A percentile compares a stretch with the other conserved stretches of the same genome.
These are phyloP conservation scores for Fusarium succisae DNA, from an alignment of 2,329 filamentous ascomycete genomes.

Conservation along the genomic window DNA sequence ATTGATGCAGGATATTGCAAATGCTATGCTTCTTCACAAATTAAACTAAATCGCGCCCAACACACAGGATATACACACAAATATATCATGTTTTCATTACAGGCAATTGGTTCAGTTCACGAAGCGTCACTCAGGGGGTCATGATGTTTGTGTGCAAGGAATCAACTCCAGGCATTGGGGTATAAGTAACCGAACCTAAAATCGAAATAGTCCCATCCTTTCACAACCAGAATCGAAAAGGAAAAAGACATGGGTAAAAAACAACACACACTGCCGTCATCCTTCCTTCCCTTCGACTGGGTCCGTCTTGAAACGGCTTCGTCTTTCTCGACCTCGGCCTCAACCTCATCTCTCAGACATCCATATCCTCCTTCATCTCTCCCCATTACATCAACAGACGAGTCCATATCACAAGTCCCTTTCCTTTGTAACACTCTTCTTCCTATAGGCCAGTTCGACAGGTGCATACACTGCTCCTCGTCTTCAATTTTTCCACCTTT, in stretches of 20 bases:
- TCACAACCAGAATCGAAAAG: constrained; percentile 19
- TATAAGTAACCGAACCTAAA: constrained; percentile 44
- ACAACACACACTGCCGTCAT: constrained; percentile 31
- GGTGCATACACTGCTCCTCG: constrained; percentile 8
- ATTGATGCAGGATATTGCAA: neutral
- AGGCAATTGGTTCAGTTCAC: neutral
- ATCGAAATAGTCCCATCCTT: constrained; percentile 36
- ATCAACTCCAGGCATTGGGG: constrained; percentile 43
- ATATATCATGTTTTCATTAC: neutral
- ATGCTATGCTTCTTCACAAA: neutral
- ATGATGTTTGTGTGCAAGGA: constrained; percentile 18
- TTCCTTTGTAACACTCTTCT: constrained; percentile 8
- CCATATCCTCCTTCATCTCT: constrained; percentile 15
- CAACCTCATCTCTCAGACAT: neutral
- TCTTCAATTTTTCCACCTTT: constrained; percentile 29
- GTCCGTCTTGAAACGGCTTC: constrained; percentile 26
- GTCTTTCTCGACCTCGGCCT: constrained; percentile 15
- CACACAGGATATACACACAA: neutral
- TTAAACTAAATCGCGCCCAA: too few relatives aligned
- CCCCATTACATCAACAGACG: constrained; percentile 32
- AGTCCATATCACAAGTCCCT: neutral
- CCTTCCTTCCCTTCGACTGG: constrained; percentile 10
- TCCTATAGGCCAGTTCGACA: neutral
- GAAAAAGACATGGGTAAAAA: constrained; percentile 22
- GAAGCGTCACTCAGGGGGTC: neutral